A percentile compares a stretch with the other conserved stretches of the same genome.
Evolutionary conservation across 1,139 yeast species (phyloP).

Genomic region (Blastobotrys proliferans): DNA sequence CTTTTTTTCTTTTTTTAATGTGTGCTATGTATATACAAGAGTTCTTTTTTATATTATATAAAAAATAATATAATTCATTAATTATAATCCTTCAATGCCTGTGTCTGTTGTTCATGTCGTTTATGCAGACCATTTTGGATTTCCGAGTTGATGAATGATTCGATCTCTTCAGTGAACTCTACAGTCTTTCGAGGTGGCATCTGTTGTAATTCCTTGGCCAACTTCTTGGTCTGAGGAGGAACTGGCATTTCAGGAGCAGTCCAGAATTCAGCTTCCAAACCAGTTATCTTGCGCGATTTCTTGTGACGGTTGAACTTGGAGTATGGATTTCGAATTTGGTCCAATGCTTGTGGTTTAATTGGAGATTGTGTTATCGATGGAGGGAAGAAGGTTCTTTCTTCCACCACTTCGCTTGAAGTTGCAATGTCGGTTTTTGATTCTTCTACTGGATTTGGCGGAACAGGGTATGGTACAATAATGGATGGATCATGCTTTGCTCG

Average conservation of each 20-base stretch:
- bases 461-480: slow-evolving; percentile 87
- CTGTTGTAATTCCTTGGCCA: slow-evolving; percentile 53
- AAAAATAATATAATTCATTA: slow-evolving; percentile 17
- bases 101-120: slow-evolving; percentile 29
- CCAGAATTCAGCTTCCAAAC: slow-evolving; percentile 57
- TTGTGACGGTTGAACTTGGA: slow-evolving; percentile 43
- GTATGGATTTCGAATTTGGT: slow-evolving; percentile 70
- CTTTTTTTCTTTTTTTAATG: not conserved
- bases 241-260: slow-evolving; percentile 75
- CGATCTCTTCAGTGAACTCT: slow-evolving; percentile 61
- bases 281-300: slow-evolving; percentile 51
- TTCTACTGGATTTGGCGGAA: slow-evolving; percentile 56
- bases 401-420: slow-evolving; percentile 57
- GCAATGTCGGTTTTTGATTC: slow-evolving; percentile 50
- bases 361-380: slow-evolving; percentile 64
- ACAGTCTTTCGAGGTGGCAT: slow-evolving; percentile 46
- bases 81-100: slow-evolving; percentile 30
- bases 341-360: slow-evolving; percentile 61
- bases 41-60: slow-evolving; percentile 5
- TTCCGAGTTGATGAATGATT: slow-evolving; percentile 58
- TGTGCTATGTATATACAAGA: not conserved
- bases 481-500: slow-evolving; percentile 63
- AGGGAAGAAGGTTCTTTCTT: slow-evolving; percentile 72
- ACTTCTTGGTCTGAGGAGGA: slow-evolving; percentile 29
- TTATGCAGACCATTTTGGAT: slow-evolving; percentile 42